A percentile compares a stretch with the other conserved stretches of the same genome.
These are phyloP conservation scores for Phytophthora boehmeriae DNA, from an alignment of 352 stramenopile species.

Conservation along the genomic window DNA sequence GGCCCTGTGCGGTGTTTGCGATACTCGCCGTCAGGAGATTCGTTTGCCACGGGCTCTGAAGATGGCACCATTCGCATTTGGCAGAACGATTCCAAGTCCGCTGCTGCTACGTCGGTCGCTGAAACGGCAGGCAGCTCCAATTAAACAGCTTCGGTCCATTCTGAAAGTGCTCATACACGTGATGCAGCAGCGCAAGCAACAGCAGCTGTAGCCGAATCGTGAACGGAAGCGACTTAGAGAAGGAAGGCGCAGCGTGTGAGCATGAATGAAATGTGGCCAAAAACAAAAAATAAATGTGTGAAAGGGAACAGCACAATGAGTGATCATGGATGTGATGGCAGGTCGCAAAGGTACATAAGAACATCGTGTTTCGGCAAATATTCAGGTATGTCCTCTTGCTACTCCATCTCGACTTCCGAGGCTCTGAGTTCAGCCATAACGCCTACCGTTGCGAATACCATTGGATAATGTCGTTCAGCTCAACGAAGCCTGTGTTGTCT, in stretches of 20 bases:
- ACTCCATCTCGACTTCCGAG: neutral
- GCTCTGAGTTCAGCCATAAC: neutral
- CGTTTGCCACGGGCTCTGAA: slow-evolving; percentile 96
- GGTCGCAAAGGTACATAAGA: neutral
- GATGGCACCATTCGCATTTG: slow-evolving; percentile 98
- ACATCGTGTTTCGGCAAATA: neutral
- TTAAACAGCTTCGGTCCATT: slow-evolving; percentile 18
- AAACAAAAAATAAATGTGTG: slow-evolving; percentile 31
- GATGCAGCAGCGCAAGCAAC: neutral
- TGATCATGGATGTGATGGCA: neutral
- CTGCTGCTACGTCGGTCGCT: slow-evolving; percentile 64
- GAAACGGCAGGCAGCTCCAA: slow-evolving; percentile 38
- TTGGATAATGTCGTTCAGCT: slow-evolving; percentile 84
- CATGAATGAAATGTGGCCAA: slow-evolving; percentile 20
- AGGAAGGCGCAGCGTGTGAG: slow-evolving; percentile 15
- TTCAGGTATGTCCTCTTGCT: neutral
- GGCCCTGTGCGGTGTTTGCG: slow-evolving; percentile 96
- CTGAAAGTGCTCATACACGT: slow-evolving; percentile 6
- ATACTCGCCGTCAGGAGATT: slow-evolving; percentile 93
- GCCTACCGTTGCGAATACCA: slow-evolving; percentile 76
- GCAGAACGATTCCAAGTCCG: slow-evolving; percentile 80
- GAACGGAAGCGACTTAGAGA: slow-evolving; percentile 30
- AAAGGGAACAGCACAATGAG: slow-evolving; percentile 9
- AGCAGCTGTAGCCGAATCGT: slow-evolving; percentile 7
- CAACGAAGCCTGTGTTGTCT: slow-evolving; percentile 82